Base-by-base conservation (phyloP, 306 rosid species). In the Prunus mira region DNA sequence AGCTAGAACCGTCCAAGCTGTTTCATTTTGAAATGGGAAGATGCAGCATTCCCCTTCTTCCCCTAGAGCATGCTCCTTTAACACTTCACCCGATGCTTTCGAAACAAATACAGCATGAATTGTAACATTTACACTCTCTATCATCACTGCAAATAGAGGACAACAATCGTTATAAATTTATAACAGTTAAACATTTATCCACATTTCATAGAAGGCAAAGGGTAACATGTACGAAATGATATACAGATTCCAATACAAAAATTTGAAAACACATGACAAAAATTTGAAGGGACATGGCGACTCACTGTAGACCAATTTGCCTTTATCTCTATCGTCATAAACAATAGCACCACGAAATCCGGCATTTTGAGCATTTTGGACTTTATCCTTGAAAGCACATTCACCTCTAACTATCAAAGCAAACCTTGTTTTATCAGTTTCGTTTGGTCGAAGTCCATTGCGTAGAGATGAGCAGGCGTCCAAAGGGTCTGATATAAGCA, bases 1-100 rank as follows among this genome's bases (percentile, higher is more conserved):
- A 11, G 82, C 83, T 17, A 84, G 41, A 55, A 80, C 87, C 1
- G 82, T 76, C 87, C 87, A 84, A 20, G 84, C 69, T n/a, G 73
- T 67, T 73, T 69, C 87, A 68, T 25, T 67, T 55, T 47, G 71
- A 18, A 54, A 32, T 34, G 84, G 73, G 58, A 61, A 80, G 22
- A 84, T 68, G 69, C 87, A 84, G 70, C 87, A 84, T 55, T 76
- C 84, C 49, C 70, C 77, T 30, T 54, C 72, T 46, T 76, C 55
- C 15, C 62, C 82, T 9, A 2, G 60, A 67, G 82, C 76, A 66
- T 73, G 74, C 28, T 32, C 52, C 73, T 76, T 84, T 22, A 84
- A 56, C 27, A 72, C 45, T 56, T 80, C 82, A 61, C 87, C 87
- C 1, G 82, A 67, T 61, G 51, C 69, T 55, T 80, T 72, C 3